Evolutionary conservation across 73 alveolate genomes (phyloP).

Genomic region (Paramecium caudatum): DNA sequence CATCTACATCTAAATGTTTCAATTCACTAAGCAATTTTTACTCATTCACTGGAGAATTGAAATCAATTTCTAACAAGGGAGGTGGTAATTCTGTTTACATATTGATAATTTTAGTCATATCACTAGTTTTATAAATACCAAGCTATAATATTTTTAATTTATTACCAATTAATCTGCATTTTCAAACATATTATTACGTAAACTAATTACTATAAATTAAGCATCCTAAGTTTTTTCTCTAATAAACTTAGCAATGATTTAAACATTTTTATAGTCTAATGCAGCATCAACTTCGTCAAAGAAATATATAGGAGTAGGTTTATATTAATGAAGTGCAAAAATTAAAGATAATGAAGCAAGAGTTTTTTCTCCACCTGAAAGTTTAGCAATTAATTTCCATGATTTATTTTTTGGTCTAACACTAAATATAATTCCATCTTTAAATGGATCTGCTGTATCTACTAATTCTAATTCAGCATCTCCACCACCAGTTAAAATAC

Average conservation of each 20-base stretch:
- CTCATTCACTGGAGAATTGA: too few species aligned
- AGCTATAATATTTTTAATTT: slow-evolving; percentile 83
- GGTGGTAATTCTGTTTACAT: slow-evolving; percentile 81
- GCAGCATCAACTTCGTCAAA: slow-evolving; percentile 94
- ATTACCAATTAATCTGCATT: slow-evolving; percentile 66
- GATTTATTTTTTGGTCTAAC: slow-evolving; percentile 90
- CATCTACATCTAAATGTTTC: too few species aligned
- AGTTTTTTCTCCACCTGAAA: slow-evolving; percentile 90
- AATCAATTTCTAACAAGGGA: too few species aligned
- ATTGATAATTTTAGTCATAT: slow-evolving; percentile 88
- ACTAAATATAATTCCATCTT: slow-evolving; percentile 88
- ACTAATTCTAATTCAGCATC: slow-evolving; percentile 92
- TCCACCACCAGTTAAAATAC: slow-evolving; percentile 87
- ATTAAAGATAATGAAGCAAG: slow-evolving; percentile 82
- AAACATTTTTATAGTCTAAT: slow-evolving; percentile 58
- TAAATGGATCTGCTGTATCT: slow-evolving; percentile 89
- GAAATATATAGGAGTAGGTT: slow-evolving; percentile 88
- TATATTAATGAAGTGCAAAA: slow-evolving; percentile 89
- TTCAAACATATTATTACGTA: slow-evolving; percentile 75
- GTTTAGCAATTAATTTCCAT: slow-evolving; percentile 88
- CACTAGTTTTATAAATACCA: slow-evolving; percentile 93
- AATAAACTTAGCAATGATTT: slow-evolving; percentile 32
- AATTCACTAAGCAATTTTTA: too few species aligned
- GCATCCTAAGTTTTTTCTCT: slow-evolving; percentile 63
- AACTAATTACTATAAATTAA: slow-evolving; percentile 63